Evolutionary conservation across 2,329 filamentous ascomycete genomes (phyloP).

Genomic region (Amesomyces nigricolor): DNA sequence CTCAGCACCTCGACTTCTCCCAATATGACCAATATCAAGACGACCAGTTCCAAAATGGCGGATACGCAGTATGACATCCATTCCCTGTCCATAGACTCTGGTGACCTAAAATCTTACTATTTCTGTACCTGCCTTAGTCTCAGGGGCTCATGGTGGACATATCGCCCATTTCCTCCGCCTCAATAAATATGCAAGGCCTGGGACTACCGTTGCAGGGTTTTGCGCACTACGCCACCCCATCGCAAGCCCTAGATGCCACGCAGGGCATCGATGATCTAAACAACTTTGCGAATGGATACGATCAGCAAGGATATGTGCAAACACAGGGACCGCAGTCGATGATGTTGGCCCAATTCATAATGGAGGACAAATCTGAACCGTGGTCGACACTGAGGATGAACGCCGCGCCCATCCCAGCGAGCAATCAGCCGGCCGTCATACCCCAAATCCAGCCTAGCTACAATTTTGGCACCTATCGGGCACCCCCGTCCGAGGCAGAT

Average conservation of each 20-base stretch:
- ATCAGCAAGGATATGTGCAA: background rate
- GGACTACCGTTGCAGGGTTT: background rate
- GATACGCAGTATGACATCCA: conserved; percentile 10
- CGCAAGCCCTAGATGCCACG: background rate
- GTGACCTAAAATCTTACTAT: background rate
- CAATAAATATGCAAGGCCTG: conserved; percentile 6
- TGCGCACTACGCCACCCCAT: background rate
- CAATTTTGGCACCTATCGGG: conserved; percentile 3
- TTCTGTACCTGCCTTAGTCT: background rate
- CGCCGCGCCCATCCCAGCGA: background rate
- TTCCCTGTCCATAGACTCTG: background rate
- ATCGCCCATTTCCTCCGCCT: conserved; percentile 6
- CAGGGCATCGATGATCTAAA: background rate
- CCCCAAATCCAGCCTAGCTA: background rate
- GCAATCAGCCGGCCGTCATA: background rate
- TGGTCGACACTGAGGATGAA: conserved; percentile 4
- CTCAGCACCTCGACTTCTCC: conserved; percentile 3
- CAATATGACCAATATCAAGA: background rate
- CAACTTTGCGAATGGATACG: background rate
- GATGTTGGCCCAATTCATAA: conserved; percentile 7
- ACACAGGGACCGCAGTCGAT: background rate
- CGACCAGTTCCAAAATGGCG: background rate
- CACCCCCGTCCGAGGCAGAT: conserved; percentile 16
- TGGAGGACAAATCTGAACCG: conserved; percentile 1
- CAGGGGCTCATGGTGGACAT: conserved; percentile 4